Percentiles rank a stretch among this genome's conserved stretches.
Evolutionary conservation across 2,329 filamentous ascomycete genomes (phyloP).

Genomic region (Fusarium bulbicola): DNA sequence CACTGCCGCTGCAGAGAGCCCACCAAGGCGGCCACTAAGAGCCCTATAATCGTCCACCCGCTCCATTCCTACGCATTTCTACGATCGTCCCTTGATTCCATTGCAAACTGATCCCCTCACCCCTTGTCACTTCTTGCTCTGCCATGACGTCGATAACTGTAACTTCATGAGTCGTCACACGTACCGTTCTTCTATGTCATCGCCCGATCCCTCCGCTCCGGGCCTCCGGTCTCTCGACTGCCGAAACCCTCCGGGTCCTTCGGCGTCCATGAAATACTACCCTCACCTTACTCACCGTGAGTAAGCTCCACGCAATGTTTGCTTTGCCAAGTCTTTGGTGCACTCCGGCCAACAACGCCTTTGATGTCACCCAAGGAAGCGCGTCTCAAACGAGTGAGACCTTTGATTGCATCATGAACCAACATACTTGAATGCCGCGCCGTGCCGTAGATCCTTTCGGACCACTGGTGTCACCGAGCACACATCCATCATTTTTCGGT

Average conservation of each 20-base stretch:
- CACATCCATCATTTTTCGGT: constrained; percentile 12
- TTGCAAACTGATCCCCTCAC: constrained; percentile 4
- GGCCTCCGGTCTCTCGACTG: constrained; percentile 24
- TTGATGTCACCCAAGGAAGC: not conserved
- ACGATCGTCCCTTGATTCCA: constrained; percentile 27
- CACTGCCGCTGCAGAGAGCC: constrained; percentile 16
- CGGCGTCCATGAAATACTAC: not conserved
- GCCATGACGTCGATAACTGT: constrained; percentile 23
- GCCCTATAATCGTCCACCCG: constrained; percentile 36
- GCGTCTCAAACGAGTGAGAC: not conserved
- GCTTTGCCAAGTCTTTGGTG: not conserved
- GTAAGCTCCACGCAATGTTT: not conserved
- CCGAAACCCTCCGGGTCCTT: constrained; percentile 12
- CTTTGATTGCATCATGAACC: constrained; percentile 13
- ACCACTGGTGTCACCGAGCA: constrained; percentile 17
- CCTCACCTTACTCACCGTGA: not conserved
- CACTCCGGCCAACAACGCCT: not conserved
- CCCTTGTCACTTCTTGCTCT: constrained; percentile 6
- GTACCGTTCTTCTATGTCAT: constrained; percentile 13
- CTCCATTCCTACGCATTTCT: constrained; percentile 33
- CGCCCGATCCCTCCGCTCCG: constrained; percentile 19
- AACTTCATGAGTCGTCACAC: constrained; percentile 6
- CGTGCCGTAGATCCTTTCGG: constrained; percentile 9
- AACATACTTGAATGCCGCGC: not conserved
- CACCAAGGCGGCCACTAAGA: constrained; percentile 35